These are phyloP conservation scores for Leccinum variicolor DNA, from an alignment of 768 basidiomycete genomes.

Conservation along the genomic window DNA sequence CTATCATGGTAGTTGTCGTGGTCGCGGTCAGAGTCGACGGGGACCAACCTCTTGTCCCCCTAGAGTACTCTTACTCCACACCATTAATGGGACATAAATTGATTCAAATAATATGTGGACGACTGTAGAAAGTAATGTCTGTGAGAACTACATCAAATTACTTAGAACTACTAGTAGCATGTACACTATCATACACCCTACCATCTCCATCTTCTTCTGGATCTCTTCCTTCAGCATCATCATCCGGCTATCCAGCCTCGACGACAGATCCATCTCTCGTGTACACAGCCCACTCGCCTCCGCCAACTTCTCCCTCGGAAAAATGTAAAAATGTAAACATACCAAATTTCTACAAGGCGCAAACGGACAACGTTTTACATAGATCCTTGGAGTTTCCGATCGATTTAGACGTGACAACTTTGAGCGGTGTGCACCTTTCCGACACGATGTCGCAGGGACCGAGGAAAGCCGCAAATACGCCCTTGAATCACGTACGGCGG, in stretches of 20 bases:
- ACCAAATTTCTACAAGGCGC: too few species aligned
- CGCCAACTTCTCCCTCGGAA: constrained; percentile 46
- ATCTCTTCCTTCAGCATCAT: constrained; percentile 73
- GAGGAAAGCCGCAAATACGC: too few species aligned
- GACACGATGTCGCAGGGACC: too few species aligned
- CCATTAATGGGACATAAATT: too few species aligned
- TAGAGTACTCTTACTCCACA: too few species aligned
- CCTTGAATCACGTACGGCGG: too few species aligned
- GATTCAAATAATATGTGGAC: neutral
- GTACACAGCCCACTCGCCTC: constrained; percentile 45
- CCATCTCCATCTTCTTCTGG: constrained; percentile 52
- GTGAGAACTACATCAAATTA: too few species aligned
- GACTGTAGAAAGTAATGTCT: constrained; percentile 12
- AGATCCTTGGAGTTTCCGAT: too few species aligned
- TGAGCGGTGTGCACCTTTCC: too few species aligned
- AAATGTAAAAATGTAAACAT: too few species aligned
- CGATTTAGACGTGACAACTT: too few species aligned
- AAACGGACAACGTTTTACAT: too few species aligned
- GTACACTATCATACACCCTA: constrained; percentile 19
- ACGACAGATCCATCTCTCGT: constrained; percentile 58
- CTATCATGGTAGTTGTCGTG: constrained; percentile 15
- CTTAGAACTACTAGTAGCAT: neutral
- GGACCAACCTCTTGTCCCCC: constrained; percentile 1
- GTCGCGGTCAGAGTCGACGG: constrained; percentile 2
- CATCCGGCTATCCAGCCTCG: constrained; percentile 66